A percentile compares a stretch with the other conserved stretches of the same genome.
Evolutionary conservation across 148 eudicot species (phyloP).

Genomic region (Camellia lanceoleosa): DNA sequence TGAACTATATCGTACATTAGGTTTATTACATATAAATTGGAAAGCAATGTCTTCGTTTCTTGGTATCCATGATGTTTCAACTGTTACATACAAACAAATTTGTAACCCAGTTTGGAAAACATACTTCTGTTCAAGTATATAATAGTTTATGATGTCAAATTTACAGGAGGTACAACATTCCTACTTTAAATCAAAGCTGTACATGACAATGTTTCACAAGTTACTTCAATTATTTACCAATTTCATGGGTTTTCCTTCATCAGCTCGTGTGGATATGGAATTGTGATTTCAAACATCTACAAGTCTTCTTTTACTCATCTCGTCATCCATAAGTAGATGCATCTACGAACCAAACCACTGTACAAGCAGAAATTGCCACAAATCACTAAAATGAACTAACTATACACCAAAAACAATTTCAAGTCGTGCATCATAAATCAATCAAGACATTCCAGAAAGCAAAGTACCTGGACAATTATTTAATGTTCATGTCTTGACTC

Average conservation of each 20-base stretch:
- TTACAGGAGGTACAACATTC: not conserved
- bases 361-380: not conserved
- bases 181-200: slow-evolving; percentile 1
- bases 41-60: not conserved
- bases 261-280: not conserved
- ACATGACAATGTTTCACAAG: not conserved
- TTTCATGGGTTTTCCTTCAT: not conserved
- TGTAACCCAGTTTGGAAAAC: not conserved
- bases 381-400: not conserved
- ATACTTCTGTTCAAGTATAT: not conserved
- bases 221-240: not conserved
- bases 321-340: not conserved
- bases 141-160: not conserved
- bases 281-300: not conserved
- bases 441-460: not conserved
- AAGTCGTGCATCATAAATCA: not conserved
- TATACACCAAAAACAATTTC: not conserved
- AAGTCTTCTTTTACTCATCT: slow-evolving; percentile 9
- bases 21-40: not conserved
- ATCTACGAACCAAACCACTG: not conserved
- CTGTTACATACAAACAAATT: not conserved
- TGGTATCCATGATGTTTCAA: not conserved
- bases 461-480: not conserved
- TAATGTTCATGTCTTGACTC: slow-evolving; percentile 22
- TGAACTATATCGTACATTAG: not conserved